A percentile compares a stretch with the other conserved stretches of the same genome.
These are phyloP conservation scores for Gastrodia elata DNA, from an alignment of 106 monocot species.

Conservation along the genomic window DNA sequence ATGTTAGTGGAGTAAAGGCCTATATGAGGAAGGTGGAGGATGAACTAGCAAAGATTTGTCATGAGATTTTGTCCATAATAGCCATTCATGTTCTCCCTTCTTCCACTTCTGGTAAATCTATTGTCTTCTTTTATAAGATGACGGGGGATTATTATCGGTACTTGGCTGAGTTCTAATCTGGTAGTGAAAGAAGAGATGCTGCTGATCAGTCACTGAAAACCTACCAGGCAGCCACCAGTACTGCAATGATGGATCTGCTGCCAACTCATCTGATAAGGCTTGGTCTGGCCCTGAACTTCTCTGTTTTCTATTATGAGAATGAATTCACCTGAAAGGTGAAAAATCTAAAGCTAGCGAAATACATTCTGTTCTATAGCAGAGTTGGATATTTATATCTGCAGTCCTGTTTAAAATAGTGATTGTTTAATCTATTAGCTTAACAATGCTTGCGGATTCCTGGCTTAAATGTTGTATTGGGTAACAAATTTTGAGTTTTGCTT, in stretches of 20 bases:
- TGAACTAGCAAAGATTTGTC: conserved; percentile 34
- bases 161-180: conserved; percentile 51
- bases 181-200: conserved; percentile 42
- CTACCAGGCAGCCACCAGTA: conserved; percentile 48
- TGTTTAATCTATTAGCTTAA: no score
- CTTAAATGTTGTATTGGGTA: no score
- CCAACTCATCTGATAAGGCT: conserved; percentile 48
- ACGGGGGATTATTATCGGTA: conserved; percentile 22
- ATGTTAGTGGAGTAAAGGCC: conserved; percentile 16
- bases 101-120: conserved; percentile 30
- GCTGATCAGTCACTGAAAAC: conserved; percentile 53
- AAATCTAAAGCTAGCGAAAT: no score
- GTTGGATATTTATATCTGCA: no score
- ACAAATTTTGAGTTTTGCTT: no score
- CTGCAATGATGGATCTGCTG: conserved; percentile 38
- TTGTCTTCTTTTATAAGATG: conserved; percentile 72
- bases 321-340: conserved; percentile 48
- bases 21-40: conserved; percentile 40
- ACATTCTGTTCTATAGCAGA: no score
- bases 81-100: conserved; percentile 58
- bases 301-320: conserved; percentile 66
- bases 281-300: conserved; percentile 55
- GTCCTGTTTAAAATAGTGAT: no score
- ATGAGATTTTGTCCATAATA: conserved; percentile 48
- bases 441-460: no score